Evolutionary conservation across 2,329 filamentous ascomycete genomes (phyloP), one percentile per base, ranked within the genome.

Genomic region (Sphaceloma murrayae): DNA sequence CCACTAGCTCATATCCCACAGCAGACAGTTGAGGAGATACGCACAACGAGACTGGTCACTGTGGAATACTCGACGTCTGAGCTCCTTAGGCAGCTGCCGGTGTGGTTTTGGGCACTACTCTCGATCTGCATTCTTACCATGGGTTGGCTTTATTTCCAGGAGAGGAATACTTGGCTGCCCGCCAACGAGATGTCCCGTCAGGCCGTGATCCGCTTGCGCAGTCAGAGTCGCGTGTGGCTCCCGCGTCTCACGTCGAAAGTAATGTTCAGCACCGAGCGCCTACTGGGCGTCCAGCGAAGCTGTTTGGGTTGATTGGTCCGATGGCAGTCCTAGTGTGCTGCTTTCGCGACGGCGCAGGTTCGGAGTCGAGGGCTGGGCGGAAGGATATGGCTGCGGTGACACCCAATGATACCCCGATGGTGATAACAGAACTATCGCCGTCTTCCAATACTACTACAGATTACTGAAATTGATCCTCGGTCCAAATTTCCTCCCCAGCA

Each of bases 361-460:
- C 24, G 13, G 36, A 16, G 30, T 19, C 17, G 30, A 30, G 24
- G 13, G 36, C 22, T 40, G 14, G 36, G n/a, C 13, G 13, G 36
- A 17, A 13, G 22, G 5, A 29, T 18, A n/a, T n/a, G n/a, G n/a
- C 34, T 40, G 36, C 36, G 36, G 24, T 40, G 24, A 40, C 16
- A 40, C 36, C 36, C 36, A 40, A 40, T 27, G 36, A 40, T 29
- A 40, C 36, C 36, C 36, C 24, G 14, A 26, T 29, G 22, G 24
- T 22, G 14, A 14, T 5, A 14, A 26, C 22, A 40, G 36, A 40
- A 29, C 36, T 13, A 29, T 5, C 22, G 18, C n/a, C n/a, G n/a
- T 14, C 6, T 17, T 39, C 16, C 34, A 26, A n/a, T 29, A 26
- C 24, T 40, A 9, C 22, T n/a, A 19, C 30, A 11, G 11, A 40